Evolutionary conservation across 2,329 filamentous ascomycete species (phyloP).

Genomic region (Talaromyces sp.): DNA sequence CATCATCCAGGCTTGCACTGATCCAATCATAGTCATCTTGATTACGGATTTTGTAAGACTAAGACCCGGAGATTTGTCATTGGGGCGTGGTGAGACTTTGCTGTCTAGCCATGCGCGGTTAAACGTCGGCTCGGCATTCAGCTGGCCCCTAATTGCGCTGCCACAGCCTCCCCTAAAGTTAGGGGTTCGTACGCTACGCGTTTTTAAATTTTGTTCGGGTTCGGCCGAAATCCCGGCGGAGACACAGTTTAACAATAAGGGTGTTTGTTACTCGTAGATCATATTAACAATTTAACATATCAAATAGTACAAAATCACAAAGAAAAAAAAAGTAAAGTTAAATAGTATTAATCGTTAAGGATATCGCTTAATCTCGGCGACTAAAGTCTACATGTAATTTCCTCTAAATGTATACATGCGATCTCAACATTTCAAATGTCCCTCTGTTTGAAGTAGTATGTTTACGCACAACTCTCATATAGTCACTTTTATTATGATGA

Average conservation of each 20-base stretch:
- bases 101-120: neutral
- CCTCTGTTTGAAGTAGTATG: neutral
- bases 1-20: neutral
- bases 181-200: neutral
- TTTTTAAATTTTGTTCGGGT: neutral
- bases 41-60: neutral
- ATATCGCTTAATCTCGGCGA: too few species aligned
- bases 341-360: neutral
- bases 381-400: too few species aligned
- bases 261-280: neutral
- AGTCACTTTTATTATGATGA: neutral
- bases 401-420: neutral
- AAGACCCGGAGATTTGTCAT: constrained; percentile 1
- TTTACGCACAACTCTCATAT: neutral
- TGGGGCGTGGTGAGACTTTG: neutral
- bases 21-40: neutral
- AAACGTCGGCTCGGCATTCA: neutral
- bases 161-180: neutral
- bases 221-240: neutral
- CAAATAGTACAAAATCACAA: neutral
- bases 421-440: neutral
- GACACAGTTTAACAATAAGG: neutral
- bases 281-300: neutral
- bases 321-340: neutral
- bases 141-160: neutral